phyloP scores from a whole-genome alignment of 331 rosid species.

The Cydonia oblonga region DNA sequence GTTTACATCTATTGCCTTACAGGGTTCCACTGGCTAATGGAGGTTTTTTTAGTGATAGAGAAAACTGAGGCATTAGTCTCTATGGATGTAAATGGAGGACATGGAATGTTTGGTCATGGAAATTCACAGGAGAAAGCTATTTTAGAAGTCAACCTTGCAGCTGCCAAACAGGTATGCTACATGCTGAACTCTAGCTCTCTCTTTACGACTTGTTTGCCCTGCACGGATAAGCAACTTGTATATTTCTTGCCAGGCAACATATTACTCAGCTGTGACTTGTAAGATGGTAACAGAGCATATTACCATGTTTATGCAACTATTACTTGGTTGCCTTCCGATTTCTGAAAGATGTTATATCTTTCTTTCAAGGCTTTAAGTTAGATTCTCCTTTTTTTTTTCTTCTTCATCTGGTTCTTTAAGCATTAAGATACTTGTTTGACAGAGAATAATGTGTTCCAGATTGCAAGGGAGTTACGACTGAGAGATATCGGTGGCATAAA shows the following conservation, averaged over 20 bases:
- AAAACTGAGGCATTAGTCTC: conserved; percentile 98
- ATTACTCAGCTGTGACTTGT: background rate
- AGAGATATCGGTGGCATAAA: conserved; percentile 97
- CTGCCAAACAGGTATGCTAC: conserved; percentile 65
- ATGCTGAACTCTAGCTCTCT: conserved; percentile 14
- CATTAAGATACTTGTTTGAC: conserved; percentile 6
- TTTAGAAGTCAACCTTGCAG: conserved; percentile 91
- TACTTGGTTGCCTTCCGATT: background rate
- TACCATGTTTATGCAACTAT: background rate
- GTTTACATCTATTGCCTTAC: conserved; percentile 9
- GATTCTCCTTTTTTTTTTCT: conserved; percentile 3
- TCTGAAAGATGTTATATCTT: background rate
- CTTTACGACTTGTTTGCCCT: background rate
- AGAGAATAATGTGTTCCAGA: conserved; percentile 41
- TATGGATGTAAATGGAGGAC: conserved; percentile 94
- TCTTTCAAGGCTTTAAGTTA: background rate
- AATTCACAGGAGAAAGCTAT: conserved; percentile 80
- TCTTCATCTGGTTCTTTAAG: conserved; percentile 1
- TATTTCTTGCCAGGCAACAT: background rate
- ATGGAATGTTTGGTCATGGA: conserved; percentile 73
- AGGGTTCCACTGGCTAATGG: conserved; percentile 91
- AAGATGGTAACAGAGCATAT: background rate
- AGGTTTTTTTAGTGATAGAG: conserved; percentile 85
- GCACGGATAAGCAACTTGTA: background rate
- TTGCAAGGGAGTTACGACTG: conserved; percentile 86